Evolutionary conservation across 2,329 filamentous ascomycete genomes (phyloP).

Genomic region (Ophiosphaerella korrae): DNA sequence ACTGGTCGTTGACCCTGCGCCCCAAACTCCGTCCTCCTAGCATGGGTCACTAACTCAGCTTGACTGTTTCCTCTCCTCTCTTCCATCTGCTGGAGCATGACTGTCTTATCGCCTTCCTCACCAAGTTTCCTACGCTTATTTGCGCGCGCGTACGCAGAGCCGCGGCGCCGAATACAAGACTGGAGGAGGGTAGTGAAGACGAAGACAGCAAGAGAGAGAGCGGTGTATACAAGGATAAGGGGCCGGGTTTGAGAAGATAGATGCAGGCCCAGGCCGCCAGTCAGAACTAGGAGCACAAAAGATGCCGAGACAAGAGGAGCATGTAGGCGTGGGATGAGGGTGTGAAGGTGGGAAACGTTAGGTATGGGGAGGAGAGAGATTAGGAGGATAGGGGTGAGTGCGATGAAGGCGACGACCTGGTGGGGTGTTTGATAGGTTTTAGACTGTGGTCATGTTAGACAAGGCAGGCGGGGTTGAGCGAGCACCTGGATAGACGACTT

Average conservation of each 20-base stretch:
- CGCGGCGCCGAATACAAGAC: constrained; percentile 32
- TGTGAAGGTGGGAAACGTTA: constrained; percentile 38
- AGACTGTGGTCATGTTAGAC: constrained; percentile 35
- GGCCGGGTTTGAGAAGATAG: constrained; percentile 29
- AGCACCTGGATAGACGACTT: constrained; percentile 15
- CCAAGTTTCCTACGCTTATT: constrained; percentile 7
- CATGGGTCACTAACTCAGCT: constrained; percentile 11
- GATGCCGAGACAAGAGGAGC: constrained; percentile 50
- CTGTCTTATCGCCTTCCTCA: constrained; percentile 28
- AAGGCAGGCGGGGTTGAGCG: background rate
- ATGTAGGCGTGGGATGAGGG: constrained; percentile 48
- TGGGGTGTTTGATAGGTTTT: constrained; percentile 52
- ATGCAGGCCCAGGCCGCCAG: constrained; percentile 41
- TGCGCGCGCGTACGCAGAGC: constrained; percentile 31
- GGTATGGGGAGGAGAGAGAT: constrained; percentile 29
- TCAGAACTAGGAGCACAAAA: constrained; percentile 34
- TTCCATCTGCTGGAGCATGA: constrained; percentile 27
- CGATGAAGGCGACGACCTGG: constrained; percentile 54
- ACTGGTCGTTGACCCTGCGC: constrained; percentile 8
- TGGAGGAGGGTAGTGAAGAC: constrained; percentile 26
- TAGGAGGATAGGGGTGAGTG: constrained; percentile 52
- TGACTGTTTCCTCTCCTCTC: constrained; percentile 8
- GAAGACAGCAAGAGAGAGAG: constrained; percentile 31
- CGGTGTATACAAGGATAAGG: constrained; percentile 35
- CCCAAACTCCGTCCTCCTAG: constrained; percentile 12